phyloP scores from a whole-genome alignment of 306 rosid species.

The Dicorynia guianensis region DNA sequence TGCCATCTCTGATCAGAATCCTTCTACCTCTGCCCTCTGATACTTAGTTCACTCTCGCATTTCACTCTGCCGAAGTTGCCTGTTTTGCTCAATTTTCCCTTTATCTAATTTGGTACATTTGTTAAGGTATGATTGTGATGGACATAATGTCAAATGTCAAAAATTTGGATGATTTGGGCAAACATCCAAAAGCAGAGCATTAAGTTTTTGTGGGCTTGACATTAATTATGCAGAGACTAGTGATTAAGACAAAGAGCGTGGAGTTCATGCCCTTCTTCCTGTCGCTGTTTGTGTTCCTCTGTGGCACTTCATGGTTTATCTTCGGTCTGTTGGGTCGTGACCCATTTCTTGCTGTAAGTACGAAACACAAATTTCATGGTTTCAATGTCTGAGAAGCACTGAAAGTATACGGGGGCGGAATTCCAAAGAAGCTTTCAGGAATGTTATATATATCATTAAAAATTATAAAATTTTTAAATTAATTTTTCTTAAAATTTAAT shows the following conservation, averaged over 20 bases:
- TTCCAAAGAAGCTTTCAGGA: no score
- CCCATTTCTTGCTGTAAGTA: slow-evolving; percentile 71
- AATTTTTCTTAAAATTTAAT: no score
- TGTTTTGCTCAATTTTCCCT: background rate
- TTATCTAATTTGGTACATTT: background rate
- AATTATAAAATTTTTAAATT: no score
- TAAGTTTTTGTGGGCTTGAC: no score
- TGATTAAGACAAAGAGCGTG: slow-evolving; percentile 77
- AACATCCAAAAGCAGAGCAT: no score
- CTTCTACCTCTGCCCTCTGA: background rate
- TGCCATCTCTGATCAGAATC: slow-evolving; percentile 2
- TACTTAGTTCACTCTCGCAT: background rate
- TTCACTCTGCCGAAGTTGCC: background rate
- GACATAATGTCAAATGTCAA: background rate
- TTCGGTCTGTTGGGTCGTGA: slow-evolving; percentile 75
- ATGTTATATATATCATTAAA: no score
- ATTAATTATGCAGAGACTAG: slow-evolving; percentile 65
- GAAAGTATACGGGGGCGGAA: no score
- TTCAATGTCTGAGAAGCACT: no score
- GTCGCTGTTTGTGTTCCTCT: slow-evolving; percentile 79
- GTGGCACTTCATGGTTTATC: slow-evolving; percentile 84
- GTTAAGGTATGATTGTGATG: background rate
- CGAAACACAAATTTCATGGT: background rate
- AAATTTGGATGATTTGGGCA: background rate
- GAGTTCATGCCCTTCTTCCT: slow-evolving; percentile 95